A percentile compares a stretch with the other conserved stretches of the same genome.
Evolutionary conservation across 441 rosid species (phyloP).

Genomic region (Hypseocharis bilobata): DNA sequence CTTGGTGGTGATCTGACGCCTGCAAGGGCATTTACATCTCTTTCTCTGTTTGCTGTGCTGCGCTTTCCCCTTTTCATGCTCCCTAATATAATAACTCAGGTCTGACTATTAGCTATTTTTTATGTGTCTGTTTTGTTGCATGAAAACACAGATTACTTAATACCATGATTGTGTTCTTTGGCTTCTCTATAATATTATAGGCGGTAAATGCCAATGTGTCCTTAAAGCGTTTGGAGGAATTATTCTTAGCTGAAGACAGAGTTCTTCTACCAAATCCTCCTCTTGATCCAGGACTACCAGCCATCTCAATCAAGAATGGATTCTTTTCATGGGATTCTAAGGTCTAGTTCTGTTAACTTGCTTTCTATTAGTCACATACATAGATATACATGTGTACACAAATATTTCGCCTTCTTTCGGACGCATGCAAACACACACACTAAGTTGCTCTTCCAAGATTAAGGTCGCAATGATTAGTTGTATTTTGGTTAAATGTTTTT

Average conservation of each 20-base stretch:
- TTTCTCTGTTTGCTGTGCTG: constrained; percentile 89
- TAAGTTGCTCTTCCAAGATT: too few relatives aligned
- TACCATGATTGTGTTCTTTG: not conserved
- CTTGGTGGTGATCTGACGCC: constrained; percentile 99
- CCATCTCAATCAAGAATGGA: constrained; percentile 76
- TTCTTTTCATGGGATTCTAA: constrained; percentile 90
- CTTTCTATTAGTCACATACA: constrained; percentile 1
- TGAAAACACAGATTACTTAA: not conserved
- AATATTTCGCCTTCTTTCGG: too few relatives aligned
- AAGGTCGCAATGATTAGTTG: too few relatives aligned
- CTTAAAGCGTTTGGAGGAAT: constrained; percentile 86
- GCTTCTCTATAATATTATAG: constrained; percentile 31
- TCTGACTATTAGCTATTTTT: constrained; percentile 25
- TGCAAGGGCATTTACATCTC: constrained; percentile 93
- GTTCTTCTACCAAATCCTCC: constrained; percentile 87
- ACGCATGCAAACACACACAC: too few relatives aligned
- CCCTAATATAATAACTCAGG: constrained; percentile 93
- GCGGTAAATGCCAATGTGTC: constrained; percentile 91
- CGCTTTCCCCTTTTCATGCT: constrained; percentile 95
- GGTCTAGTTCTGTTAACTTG: constrained; percentile 36
- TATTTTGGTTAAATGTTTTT: too few relatives aligned
- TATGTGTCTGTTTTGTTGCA: constrained; percentile 1
- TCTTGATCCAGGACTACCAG: constrained; percentile 60
- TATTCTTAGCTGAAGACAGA: constrained; percentile 81
- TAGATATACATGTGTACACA: not conserved